phyloP scores from a whole-genome alignment of 1,284 basidiomycete genomes.

The Grifola frondosa region DNA sequence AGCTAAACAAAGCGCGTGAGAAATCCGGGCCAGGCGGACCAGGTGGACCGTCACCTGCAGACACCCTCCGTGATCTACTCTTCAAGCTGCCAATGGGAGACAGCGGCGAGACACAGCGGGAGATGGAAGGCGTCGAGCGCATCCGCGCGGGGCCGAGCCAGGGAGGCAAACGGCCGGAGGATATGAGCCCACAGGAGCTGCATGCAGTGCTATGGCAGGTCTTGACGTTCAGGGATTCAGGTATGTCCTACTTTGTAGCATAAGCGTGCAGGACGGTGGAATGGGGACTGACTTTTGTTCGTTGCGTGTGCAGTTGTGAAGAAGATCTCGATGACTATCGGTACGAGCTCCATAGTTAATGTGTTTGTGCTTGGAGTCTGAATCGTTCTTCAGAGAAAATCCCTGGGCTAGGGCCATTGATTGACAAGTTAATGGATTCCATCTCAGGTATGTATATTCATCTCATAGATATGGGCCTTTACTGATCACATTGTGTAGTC shows the following conservation, averaged over 20 bases:
- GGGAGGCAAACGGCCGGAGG: conserved; percentile 65
- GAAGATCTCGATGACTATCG: conserved; percentile 84
- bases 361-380: background rate
- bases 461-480: background rate
- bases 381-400: conserved; percentile 55
- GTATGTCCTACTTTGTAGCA: conserved; percentile 15
- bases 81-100: conserved; percentile 62
- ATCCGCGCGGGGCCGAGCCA: conserved; percentile 59
- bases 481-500: conserved; percentile 38
- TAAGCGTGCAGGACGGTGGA: too few species aligned
- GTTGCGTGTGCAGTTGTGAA: conserved; percentile 57
- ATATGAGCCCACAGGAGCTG: conserved; percentile 88
- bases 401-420: conserved; percentile 64
- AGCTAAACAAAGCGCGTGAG: conserved; percentile 69
- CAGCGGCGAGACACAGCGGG: conserved; percentile 61
- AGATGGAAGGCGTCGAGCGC: conserved; percentile 74
- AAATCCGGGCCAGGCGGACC: conserved; percentile 44
- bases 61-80: conserved; percentile 53
- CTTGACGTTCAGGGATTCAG: conserved; percentile 76
- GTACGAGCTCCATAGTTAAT: conserved; percentile 37
- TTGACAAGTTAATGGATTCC: conserved; percentile 82
- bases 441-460: conserved; percentile 51
- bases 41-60: conserved; percentile 37
- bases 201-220: conserved; percentile 86
- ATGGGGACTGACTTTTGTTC: background rate